phyloP scores from a whole-genome alignment of 164 flowering plant species.

The Stephania yunnanensis region DNA sequence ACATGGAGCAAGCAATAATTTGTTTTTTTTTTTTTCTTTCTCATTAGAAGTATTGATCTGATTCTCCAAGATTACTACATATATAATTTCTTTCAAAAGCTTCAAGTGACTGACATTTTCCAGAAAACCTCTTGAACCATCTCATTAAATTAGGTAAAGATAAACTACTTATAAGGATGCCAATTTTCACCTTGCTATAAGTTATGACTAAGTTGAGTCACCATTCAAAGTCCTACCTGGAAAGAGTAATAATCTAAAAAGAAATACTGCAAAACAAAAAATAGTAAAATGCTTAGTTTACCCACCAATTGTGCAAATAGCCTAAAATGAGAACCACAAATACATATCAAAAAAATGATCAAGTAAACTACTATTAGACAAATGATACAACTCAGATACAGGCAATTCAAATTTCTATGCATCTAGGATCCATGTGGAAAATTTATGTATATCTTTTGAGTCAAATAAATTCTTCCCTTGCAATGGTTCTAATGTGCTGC shows the following conservation, averaged over 20 bases:
- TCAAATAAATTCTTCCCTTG: too few species aligned
- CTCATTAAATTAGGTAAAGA: background rate
- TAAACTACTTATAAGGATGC: background rate
- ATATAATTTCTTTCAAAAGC: background rate
- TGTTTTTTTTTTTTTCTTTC: background rate
- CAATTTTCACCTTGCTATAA: background rate
- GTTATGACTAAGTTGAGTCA: background rate
- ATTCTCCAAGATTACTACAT: background rate
- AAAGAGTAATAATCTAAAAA: too few species aligned
- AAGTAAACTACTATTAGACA: background rate
- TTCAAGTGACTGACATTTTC: background rate
- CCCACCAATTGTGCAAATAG: background rate
- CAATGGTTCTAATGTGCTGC: too few species aligned
- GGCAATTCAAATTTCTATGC: too few species aligned
- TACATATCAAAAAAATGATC: too few species aligned
- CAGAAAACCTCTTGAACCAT: background rate
- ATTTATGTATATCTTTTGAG: too few species aligned
- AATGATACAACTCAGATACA: too few species aligned
- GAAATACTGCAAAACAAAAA: background rate
- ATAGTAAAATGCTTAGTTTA: background rate
- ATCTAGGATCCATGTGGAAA: too few species aligned
- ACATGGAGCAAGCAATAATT: background rate
- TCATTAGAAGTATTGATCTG: background rate
- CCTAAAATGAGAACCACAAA: background rate
- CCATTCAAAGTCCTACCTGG: background rate